phyloP scores from a whole-genome alignment of 805 yeast species.

The Helenozyma baotianmanensis region DNA sequence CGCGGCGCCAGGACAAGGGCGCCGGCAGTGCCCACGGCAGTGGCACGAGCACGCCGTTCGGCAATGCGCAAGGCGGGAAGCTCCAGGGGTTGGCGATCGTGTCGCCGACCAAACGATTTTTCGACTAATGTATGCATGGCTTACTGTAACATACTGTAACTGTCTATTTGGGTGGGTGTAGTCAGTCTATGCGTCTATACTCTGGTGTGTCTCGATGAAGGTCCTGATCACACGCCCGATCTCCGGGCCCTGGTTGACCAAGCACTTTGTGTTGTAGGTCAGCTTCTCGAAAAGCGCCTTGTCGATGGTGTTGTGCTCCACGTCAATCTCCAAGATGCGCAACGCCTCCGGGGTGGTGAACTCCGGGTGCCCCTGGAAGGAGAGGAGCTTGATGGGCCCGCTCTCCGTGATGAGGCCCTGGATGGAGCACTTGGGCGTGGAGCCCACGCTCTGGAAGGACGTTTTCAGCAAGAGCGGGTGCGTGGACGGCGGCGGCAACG shows the following conservation, averaged over 20 bases:
- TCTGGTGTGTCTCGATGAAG: too few species aligned
- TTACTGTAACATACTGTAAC: too few species aligned
- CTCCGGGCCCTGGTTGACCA: constrained; percentile 37
- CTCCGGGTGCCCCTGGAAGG: constrained; percentile 92
- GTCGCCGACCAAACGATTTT: constrained; percentile 24
- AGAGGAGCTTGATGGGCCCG: constrained; percentile 46
- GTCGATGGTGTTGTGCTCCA: constrained; percentile 17
- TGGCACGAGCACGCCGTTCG: constrained; percentile 2
- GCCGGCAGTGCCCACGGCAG: constrained; percentile 1
- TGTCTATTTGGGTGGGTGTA: too few species aligned
- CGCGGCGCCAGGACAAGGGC: constrained; percentile 19
- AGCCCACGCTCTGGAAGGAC: constrained; percentile 41
- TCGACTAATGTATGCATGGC: constrained; percentile 5
- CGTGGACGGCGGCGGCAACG: constrained; percentile 32
- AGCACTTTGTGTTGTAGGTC: constrained; percentile 24
- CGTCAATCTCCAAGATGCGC: constrained; percentile 20
- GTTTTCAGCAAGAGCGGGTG: constrained; percentile 16
- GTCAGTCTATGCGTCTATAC: too few species aligned
- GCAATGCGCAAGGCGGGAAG: constrained; percentile 26
- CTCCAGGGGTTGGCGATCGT: constrained; percentile 38
- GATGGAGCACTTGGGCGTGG: constrained; percentile 48
- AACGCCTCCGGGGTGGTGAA: constrained; percentile 40
- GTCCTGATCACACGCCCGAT: constrained; percentile 33
- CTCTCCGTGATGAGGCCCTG: constrained; percentile 59
- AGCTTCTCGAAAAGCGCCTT: constrained; percentile 23